These are phyloP conservation scores for Pistacia integerrima DNA, from an alignment of 345 rosid genomes.

Conservation along the genomic window DNA sequence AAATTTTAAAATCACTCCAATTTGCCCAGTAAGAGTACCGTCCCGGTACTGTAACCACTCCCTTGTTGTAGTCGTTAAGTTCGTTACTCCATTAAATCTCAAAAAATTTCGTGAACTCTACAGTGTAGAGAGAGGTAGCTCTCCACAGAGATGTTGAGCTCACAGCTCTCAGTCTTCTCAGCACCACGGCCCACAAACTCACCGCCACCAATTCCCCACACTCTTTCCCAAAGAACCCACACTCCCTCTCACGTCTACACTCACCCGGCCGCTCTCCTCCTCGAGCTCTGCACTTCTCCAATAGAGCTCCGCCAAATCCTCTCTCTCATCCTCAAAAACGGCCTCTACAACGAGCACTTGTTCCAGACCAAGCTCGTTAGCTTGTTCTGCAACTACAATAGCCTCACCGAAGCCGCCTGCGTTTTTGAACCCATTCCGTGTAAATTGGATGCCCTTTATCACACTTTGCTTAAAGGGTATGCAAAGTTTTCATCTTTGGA, in stretches of 20 bases:
- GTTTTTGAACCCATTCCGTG: conserved; percentile 66
- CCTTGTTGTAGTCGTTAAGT: not conserved
- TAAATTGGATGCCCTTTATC: conserved; percentile 64
- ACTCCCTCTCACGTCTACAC: conserved; percentile 68
- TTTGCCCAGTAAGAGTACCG: no score
- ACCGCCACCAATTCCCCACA: conserved; percentile 4
- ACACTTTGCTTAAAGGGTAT: conserved; percentile 85
- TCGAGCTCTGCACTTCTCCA: conserved; percentile 63
- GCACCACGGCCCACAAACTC: conserved; percentile 20
- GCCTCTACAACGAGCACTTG: conserved; percentile 52
- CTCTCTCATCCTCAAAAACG: conserved; percentile 66
- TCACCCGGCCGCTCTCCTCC: conserved; percentile 78
- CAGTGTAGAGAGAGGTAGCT: no score
- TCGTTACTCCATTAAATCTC: not conserved
- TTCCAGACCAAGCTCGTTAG: conserved; percentile 85
- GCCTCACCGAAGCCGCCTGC: conserved; percentile 63
- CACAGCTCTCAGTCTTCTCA: conserved; percentile 25
- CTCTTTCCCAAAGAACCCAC: conserved; percentile 52
- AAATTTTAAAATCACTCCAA: no score
- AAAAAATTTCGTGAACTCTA: no score
- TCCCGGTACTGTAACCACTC: no score
- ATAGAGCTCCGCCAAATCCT: conserved; percentile 60
- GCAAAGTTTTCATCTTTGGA: conserved; percentile 53
- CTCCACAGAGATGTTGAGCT: conserved; percentile 22
- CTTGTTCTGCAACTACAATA: conserved; percentile 69